These are phyloP conservation scores for Macrotyloma uniflorum DNA, from an alignment of 306 rosid genomes.

Conservation along the genomic window DNA sequence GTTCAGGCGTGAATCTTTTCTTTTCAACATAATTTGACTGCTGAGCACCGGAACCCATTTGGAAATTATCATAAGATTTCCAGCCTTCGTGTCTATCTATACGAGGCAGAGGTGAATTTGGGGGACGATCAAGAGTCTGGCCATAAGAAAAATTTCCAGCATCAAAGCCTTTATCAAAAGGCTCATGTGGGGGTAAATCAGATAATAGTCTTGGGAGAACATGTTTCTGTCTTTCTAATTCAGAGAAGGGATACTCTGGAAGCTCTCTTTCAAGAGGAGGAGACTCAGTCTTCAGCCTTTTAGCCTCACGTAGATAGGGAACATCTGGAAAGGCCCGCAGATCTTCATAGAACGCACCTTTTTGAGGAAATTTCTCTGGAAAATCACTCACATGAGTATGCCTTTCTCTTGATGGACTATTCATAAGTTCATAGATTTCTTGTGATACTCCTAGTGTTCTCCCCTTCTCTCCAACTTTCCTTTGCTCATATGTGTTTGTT, in stretches of 20 bases:
- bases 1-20: constrained; percentile 73
- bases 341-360: constrained; percentile 63
- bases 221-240: constrained; percentile 66
- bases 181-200: constrained; percentile 55
- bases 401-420: constrained; percentile 71
- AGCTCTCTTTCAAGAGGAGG: constrained; percentile 72
- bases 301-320: constrained; percentile 58
- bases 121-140: constrained; percentile 58
- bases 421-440: constrained; percentile 58
- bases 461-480: constrained; percentile 65
- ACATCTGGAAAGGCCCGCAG: constrained; percentile 65
- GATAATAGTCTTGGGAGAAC: constrained; percentile 51
- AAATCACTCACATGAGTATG: constrained; percentile 48
- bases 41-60: constrained; percentile 55
- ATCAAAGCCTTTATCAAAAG: constrained; percentile 57
- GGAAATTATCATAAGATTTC: constrained; percentile 71
- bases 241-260: constrained; percentile 76
- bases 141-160: constrained; percentile 57
- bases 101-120: constrained; percentile 49
- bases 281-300: constrained; percentile 64
- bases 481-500: constrained; percentile 51
- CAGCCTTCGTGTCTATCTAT: constrained; percentile 63
- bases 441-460: constrained; percentile 53
- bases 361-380: constrained; percentile 58
- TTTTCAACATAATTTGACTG: constrained; percentile 54